Evolutionary conservation across 2,329 filamentous ascomycete species (phyloP).

Genomic region (Lecanoromycetidae sp.): DNA sequence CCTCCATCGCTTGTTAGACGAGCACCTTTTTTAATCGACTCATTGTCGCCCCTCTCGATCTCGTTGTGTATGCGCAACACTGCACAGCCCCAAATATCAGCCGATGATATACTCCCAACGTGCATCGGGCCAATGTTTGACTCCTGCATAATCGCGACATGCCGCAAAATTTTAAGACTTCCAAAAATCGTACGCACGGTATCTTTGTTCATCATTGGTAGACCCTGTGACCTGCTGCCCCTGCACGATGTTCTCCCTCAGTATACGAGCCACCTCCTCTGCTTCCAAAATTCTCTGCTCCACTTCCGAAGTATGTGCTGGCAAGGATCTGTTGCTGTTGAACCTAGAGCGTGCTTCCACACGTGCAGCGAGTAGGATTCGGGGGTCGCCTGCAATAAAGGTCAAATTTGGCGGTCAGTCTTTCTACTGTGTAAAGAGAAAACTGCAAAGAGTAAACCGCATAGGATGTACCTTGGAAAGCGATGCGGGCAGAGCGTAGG

Average conservation of each 20-base stretch:
- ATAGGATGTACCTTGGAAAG: conserved; percentile 60
- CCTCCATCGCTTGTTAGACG: background rate
- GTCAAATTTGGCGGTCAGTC: conserved; percentile 5
- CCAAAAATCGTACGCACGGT: conserved; percentile 41
- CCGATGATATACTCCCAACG: background rate
- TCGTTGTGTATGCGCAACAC: conserved; percentile 62
- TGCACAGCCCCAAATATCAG: background rate
- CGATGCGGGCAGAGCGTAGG: conserved; percentile 66
- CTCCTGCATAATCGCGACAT: no score
- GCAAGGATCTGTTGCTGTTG: conserved; percentile 50
- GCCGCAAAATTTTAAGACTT: no score
- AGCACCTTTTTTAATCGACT: conserved; percentile 54
- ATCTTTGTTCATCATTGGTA: conserved; percentile 38
- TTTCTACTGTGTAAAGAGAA: conserved; percentile 11
- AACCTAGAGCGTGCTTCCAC: conserved; percentile 63
- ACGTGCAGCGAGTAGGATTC: conserved; percentile 58
- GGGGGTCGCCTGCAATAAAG: conserved; percentile 51
- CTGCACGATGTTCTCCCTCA: conserved; percentile 80
- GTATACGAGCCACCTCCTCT: conserved; percentile 65
- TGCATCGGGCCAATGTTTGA: background rate
- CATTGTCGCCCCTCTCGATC: conserved; percentile 87
- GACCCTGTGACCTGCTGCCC: conserved; percentile 38
- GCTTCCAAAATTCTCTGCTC: conserved; percentile 62
- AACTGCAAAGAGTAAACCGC: background rate
- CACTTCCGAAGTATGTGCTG: conserved; percentile 46